Conservation (phyloP, 495 filamentous ascomycete genomes). For the Filosporella fistucella region DNA sequence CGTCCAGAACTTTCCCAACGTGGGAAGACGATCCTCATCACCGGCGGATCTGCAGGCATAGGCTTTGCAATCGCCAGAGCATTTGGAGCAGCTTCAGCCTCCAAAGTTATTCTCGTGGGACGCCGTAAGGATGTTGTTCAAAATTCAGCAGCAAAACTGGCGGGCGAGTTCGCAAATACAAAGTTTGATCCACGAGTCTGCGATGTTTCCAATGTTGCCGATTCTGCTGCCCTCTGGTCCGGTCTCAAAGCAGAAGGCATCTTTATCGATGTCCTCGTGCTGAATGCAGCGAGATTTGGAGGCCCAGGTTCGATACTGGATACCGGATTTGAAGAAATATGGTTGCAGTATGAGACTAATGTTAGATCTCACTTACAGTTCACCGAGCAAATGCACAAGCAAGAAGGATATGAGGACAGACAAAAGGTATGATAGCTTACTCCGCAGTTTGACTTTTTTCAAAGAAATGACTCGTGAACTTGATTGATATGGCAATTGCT, state of each 20-base stretch:
- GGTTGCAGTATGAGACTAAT: slow-evolving; percentile 40
- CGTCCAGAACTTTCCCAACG: slow-evolving; percentile 23
- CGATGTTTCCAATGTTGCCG: slow-evolving; percentile 24
- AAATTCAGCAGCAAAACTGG: slow-evolving; percentile 13
- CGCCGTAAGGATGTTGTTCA: slow-evolving; percentile 27
- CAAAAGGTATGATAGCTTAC: background rate
- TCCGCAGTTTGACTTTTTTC: background rate
- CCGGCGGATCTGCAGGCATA: slow-evolving; percentile 40
- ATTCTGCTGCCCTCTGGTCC: slow-evolving; percentile 30
- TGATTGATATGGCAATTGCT: slow-evolving; percentile 1
- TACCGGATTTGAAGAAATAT: slow-evolving; percentile 40
- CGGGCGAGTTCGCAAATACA: slow-evolving; percentile 12
- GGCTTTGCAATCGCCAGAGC: slow-evolving; percentile 35
- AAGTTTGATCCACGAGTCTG: slow-evolving; percentile 17
- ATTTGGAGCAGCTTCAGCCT: slow-evolving; percentile 37
- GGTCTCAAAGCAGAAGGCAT: slow-evolving; percentile 19
- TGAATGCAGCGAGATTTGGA: slow-evolving; percentile 28
- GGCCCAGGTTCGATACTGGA: slow-evolving; percentile 30
- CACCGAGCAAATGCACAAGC: slow-evolving; percentile 30
- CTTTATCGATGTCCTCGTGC: slow-evolving; percentile 4
- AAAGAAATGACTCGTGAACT: background rate
- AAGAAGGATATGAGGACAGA: slow-evolving; percentile 14
- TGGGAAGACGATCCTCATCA: slow-evolving; percentile 40
- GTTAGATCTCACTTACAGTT: slow-evolving; percentile 32
- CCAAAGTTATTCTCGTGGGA: slow-evolving; percentile 31